Evolutionary conservation across 257 asterid species (phyloP), one percentile per base, ranked within the genome.

Genomic region (Solanum acaule): DNA sequence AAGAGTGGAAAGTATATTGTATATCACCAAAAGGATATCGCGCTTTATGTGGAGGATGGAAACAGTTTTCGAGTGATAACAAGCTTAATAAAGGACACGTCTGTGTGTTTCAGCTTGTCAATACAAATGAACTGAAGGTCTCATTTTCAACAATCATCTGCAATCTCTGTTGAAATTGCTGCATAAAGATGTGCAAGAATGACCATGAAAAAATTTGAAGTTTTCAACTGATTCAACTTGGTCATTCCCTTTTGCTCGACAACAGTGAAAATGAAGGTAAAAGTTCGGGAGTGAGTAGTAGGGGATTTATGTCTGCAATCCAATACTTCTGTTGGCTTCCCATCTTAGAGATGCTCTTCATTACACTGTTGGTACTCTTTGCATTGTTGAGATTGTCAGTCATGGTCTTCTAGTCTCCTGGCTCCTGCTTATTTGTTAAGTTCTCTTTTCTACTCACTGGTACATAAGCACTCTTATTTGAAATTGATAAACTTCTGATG

Each of bases 11-110:
- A 71, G 91, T 82, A 56, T 56, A 70, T 34, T 29, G 20, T 65
- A 1, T 42, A n/a, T 2, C 6, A 25, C 35, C 16, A 25, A 33
- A 5, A 8, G 83, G 40, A 40, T 27, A 31, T 23, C 65, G 3
- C 56, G 6, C 46, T 72, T 86, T 89, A 8, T 14, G 61, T 8
- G 84, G 84, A 71, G 89, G 91, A 22, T 89, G 87, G 91, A 14
- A 4, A 13, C 16, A 31, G 6, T 89, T 89, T 68, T 27, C 1
- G 59, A 49, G 59, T 49, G 59, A 46, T 46, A 14, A 14, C 59
- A 46, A 46, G 59, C 59, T 46, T 46, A 46, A 46, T 14, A 14
- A 46, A 46, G 59, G 59, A 46, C 59, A 46, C 14, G 59, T 46
- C 59, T 46, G 56, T 46, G 59, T 46, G 16, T 46, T 49, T 14